These are phyloP conservation scores for Jatropha podagrica DNA, from an alignment of 441 rosid genomes.

Conservation along the genomic window DNA sequence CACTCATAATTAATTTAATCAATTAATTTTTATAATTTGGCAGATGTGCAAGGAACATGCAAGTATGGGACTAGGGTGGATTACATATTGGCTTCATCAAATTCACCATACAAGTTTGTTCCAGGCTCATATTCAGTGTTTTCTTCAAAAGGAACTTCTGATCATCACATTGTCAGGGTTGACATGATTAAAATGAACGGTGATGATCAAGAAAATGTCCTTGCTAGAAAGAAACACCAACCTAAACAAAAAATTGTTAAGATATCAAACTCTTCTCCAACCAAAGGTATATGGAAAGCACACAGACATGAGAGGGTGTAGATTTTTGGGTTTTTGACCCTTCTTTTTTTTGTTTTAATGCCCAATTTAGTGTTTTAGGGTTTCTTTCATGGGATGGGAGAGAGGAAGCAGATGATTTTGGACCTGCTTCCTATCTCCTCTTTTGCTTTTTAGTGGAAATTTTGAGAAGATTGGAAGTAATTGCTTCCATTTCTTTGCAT, in stretches of 20 bases:
- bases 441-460: too few relatives aligned
- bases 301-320: constrained; percentile 19
- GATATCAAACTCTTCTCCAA: constrained; percentile 42
- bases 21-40: background rate
- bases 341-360: background rate
- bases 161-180: constrained; percentile 92
- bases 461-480: too few relatives aligned
- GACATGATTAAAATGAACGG: constrained; percentile 42
- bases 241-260: constrained; percentile 46
- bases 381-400: too few relatives aligned
- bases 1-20: background rate
- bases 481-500: too few relatives aligned
- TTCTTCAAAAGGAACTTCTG: constrained; percentile 94
- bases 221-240: constrained; percentile 31
- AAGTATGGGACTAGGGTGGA: constrained; percentile 92
- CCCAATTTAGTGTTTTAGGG: background rate
- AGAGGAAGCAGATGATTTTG: too few relatives aligned
- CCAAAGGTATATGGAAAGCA: constrained; percentile 58
- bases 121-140: constrained; percentile 84
- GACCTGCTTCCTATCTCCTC: too few relatives aligned
- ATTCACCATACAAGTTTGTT: constrained; percentile 67
- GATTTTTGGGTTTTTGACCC: background rate
- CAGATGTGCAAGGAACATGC: constrained; percentile 97
- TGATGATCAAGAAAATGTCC: constrained; percentile 11
- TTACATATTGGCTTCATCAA: constrained; percentile 74